A percentile compares a stretch with the other conserved stretches of the same genome.
phyloP scores from a whole-genome alignment of 2,329 filamentous ascomycete species.

The Sphaerostilbella broomeana region DNA sequence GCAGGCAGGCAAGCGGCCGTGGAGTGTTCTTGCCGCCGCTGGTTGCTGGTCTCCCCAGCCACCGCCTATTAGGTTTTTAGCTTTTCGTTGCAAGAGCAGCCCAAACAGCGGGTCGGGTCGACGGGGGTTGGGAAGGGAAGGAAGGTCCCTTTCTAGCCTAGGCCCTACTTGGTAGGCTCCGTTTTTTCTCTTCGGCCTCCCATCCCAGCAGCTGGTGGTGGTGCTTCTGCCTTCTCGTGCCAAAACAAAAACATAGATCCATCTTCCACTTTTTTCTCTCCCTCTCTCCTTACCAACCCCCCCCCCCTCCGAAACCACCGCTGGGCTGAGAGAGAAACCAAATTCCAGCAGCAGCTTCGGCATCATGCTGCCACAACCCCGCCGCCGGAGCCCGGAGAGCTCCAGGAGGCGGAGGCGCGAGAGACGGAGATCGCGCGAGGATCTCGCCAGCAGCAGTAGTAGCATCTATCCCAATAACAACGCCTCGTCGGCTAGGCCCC shows the following conservation, averaged over 20 bases:
- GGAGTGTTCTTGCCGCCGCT: no score
- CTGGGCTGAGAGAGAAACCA: background rate
- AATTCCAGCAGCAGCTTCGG: slow-evolving; percentile 13
- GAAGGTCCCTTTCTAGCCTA: slow-evolving; percentile 8
- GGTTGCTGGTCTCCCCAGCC: slow-evolving; percentile 14
- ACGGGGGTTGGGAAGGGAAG: slow-evolving; percentile 8
- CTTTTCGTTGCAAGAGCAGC: no score
- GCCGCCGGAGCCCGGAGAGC: slow-evolving; percentile 51
- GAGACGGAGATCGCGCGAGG: slow-evolving; percentile 27
- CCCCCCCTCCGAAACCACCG: slow-evolving; percentile 6
- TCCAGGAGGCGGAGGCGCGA: slow-evolving; percentile 42
- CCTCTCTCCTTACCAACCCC: slow-evolving; percentile 2
- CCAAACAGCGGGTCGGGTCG: slow-evolving; percentile 10
- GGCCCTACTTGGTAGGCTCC: slow-evolving; percentile 10
- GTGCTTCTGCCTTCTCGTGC: no score
- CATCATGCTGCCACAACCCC: slow-evolving; percentile 49
- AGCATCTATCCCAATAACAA: slow-evolving; percentile 15
- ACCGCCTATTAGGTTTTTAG: slow-evolving; percentile 11
- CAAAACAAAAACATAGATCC: slow-evolving; percentile 11
- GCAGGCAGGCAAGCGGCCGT: no score
- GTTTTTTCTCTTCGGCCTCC: no score
- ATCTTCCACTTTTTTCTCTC: background rate
- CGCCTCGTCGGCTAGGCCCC: no score
- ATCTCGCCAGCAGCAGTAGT: slow-evolving; percentile 17
- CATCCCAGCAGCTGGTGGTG: no score